Evolutionary conservation across 495 filamentous ascomycete species (phyloP), one percentile per base, ranked within the genome.

Genomic region (Neurospora tetraspora): DNA sequence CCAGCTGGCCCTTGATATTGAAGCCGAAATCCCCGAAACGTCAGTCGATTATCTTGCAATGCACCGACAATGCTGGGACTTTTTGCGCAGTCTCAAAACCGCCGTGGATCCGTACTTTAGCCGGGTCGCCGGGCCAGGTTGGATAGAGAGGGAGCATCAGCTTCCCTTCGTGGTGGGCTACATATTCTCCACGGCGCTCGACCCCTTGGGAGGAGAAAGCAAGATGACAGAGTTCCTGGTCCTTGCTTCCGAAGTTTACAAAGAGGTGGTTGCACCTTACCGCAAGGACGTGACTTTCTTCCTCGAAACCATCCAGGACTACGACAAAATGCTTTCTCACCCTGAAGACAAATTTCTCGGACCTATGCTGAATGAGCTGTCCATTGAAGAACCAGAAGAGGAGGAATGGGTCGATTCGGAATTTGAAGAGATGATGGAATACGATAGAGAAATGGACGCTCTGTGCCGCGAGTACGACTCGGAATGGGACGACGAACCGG

Each of bases 61-160:
- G 23, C 70, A 71, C 45, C 45, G 42, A 23, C 34, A 59, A 12
- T 59, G 40, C 43, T 71, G 70, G 70, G 37, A 45, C 11, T 65
- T 71, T 14, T 38, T 71, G 27, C 42, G 70, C 16, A 37, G 14
- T 53, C 42, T 71, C 70, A 11, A 38, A 37, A 9, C 7, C 45
- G 70, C 70, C 70, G 59, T 71, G 12, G n/a, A 71, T 9, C 42
- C 45, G 1, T 18, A 65, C 43, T 59, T 71, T 34, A n/a, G 1
- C 40, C 40, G 36, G 1, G 45, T 45, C 11, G 31, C 59, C 23
- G 70, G 70, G 11, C 70, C 70, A 3, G 7, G 16, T 11, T 71
- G 70, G 70, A 71, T 65, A 45, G 59, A 45, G 27, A 11, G 37
- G 18, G 70, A 71, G 18, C 59, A 71, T n/a, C 70, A 65, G 43